Base-by-base conservation (phyloP, 225 moss, liverwort and hornwort genomes). In the Sphagnum tenellum region DNA sequence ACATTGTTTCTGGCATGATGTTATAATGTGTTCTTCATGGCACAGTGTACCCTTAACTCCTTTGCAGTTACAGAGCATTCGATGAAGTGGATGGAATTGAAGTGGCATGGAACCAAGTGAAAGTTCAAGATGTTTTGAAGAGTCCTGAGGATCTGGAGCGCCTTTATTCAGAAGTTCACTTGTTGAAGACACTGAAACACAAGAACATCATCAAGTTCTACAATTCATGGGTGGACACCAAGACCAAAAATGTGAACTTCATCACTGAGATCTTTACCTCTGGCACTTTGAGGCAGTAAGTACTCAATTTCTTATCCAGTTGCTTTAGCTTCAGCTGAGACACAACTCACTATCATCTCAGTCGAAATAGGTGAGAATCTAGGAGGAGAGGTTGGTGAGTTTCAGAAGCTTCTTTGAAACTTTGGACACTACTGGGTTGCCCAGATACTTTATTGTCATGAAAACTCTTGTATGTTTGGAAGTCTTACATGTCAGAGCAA, bases 41-140 rank as follows among this genome's bases (percentile, higher is more conserved):
- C 4, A 62, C 61, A 9, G 8, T 60, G 29, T 6, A 8, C 12
- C 44, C 49, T 47, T 70, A 4, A 70, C 29, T 29, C 53, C 53
- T 4, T 66, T 65, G 59, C 87, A 87, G 87, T 57, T 94, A 90
- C 66, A 83, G 89, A 80, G 92, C 91, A 57, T 98, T 98, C 74
- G 96, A 98, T 66, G 96, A 98, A 74, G 90, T 92, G 59, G 92
- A 98, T 74, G 96, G 96, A 45, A 98, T 98, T 56, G 96, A 98
- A 73, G 96, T 96, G 61, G 96, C 96, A 7, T 96, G 92, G 96
- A 96, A 98, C 75, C 96, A 98, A 78, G 92, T 98, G 76, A 87
- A 90, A 77, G 88, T 98, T 44, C 86, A 90, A 78, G 93, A 89
- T 69, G 85, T 98, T 72, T 53, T 98, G 67, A 90, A 98, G 71